These are phyloP conservation scores for Aspergillus affinis DNA, from an alignment of 495 filamentous ascomycete species.

Conservation along the genomic window DNA sequence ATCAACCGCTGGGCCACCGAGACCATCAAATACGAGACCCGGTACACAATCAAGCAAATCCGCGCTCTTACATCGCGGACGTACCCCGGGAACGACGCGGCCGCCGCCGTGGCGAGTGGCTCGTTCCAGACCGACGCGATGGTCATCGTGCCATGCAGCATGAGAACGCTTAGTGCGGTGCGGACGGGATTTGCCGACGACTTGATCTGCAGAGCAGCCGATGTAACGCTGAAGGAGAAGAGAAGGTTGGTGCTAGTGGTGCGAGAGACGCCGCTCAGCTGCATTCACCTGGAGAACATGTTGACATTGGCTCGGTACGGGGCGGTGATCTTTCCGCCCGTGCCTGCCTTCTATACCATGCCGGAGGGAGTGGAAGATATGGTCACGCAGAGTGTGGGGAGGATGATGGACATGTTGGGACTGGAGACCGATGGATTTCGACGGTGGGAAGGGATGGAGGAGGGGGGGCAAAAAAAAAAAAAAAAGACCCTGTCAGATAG, in stretches of 20 bases:
- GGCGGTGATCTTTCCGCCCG: constrained; percentile 27
- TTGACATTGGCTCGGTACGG: constrained; percentile 17
- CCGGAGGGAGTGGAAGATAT: constrained; percentile 24
- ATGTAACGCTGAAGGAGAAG: constrained; percentile 33
- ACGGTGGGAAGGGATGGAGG: constrained; percentile 17
- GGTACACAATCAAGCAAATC: constrained; percentile 14
- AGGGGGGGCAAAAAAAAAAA: not conserved
- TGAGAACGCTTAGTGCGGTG: constrained; percentile 40
- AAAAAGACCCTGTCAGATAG: too few species aligned
- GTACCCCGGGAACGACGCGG: constrained; percentile 27
- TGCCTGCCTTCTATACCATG: constrained; percentile 27
- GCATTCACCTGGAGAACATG: constrained; percentile 34
- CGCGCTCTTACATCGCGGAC: constrained; percentile 21
- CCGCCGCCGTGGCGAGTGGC: constrained; percentile 35
- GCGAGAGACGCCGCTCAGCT: constrained; percentile 29
- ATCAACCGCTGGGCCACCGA: constrained; percentile 28
- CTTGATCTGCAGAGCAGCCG: constrained; percentile 29
- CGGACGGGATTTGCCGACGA: constrained; percentile 24
- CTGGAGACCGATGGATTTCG: constrained; percentile 24
- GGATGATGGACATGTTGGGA: constrained; percentile 32
- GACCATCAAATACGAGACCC: constrained; percentile 31
- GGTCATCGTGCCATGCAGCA: constrained; percentile 43
- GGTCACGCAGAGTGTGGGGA: constrained; percentile 25
- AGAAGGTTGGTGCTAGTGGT: constrained; percentile 24
- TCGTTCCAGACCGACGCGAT: constrained; percentile 40